Conservation (phyloP, 257 asterid species). For the Nicotiana undulata region DNA sequence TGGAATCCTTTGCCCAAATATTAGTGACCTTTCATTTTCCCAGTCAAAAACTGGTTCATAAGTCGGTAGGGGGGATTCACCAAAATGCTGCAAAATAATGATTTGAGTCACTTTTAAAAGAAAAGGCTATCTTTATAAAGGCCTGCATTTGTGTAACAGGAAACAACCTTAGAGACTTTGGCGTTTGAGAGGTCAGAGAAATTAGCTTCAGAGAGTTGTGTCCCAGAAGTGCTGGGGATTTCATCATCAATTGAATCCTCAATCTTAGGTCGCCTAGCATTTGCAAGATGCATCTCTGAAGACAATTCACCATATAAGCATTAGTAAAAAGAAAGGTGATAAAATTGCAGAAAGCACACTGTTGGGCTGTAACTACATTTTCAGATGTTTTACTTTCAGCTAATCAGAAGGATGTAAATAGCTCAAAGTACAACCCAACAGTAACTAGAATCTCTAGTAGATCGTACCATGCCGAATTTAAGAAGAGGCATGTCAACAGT, state of each 20-base stretch:
- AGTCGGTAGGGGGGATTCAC: slow-evolving; percentile 91
- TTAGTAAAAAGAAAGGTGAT: background rate
- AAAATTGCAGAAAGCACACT: background rate
- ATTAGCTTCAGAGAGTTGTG: slow-evolving; percentile 45
- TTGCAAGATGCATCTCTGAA: slow-evolving; percentile 79
- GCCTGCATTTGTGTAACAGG: background rate
- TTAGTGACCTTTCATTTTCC: slow-evolving; percentile 85
- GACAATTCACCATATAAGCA: slow-evolving; percentile 16
- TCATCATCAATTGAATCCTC: slow-evolving; percentile 68
- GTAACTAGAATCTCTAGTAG: background rate
- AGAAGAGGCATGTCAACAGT: background rate
- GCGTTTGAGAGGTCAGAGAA: slow-evolving; percentile 38
- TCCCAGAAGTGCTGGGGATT: slow-evolving; percentile 75
- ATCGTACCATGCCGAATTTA: background rate
- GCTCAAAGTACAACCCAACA: background rate
- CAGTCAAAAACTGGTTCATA: slow-evolving; percentile 98
- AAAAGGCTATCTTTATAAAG: background rate
- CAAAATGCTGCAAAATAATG: slow-evolving; percentile 79
- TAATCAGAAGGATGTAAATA: background rate
- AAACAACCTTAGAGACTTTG: slow-evolving; percentile 43
- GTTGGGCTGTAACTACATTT: background rate
- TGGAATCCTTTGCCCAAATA: slow-evolving; percentile 95
- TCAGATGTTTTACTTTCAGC: background rate
- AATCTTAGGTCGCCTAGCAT: slow-evolving; percentile 58
- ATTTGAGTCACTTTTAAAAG: slow-evolving; percentile 11